These are phyloP conservation scores for Neltuma alba DNA, from an alignment of 306 rosid species.

Conservation along the genomic window DNA sequence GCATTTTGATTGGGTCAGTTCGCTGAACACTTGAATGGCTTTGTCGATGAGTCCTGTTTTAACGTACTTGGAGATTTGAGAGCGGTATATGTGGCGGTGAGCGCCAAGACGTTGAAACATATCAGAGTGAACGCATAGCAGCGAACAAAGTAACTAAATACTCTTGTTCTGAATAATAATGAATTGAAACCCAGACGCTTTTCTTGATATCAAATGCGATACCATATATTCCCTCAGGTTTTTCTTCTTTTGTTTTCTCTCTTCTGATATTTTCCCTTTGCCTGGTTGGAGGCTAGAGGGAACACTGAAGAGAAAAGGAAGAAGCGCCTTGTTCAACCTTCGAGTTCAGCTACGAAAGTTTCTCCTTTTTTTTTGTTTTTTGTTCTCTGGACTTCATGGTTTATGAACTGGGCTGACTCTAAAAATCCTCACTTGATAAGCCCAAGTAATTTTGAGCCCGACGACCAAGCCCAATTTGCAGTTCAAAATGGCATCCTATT, in stretches of 20 bases:
- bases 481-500: no score
- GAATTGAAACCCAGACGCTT: background rate
- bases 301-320: background rate
- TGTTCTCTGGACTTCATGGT: background rate
- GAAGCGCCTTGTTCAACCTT: background rate
- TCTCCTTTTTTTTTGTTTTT: background rate
- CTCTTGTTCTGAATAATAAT: background rate
- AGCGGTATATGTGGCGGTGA: conserved; percentile 76
- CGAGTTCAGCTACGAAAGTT: background rate
- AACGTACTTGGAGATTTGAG: conserved; percentile 60
- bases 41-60: conserved; percentile 74
- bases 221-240: background rate
- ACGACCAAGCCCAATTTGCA: background rate
- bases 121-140: conserved; percentile 70
- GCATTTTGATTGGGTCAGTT: conserved; percentile 83
- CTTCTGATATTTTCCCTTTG: background rate
- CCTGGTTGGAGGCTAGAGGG: background rate
- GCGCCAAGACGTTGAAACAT: conserved; percentile 80
- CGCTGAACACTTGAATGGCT: conserved; percentile 78
- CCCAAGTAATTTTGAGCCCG: background rate
- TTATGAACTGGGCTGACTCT: background rate
- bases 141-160: background rate
- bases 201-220: background rate
- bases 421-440: background rate
- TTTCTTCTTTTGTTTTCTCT: background rate